Evolutionary conservation across 2,329 filamentous ascomycete genomes (phyloP).

Genomic region (Alternaria alternata): DNA sequence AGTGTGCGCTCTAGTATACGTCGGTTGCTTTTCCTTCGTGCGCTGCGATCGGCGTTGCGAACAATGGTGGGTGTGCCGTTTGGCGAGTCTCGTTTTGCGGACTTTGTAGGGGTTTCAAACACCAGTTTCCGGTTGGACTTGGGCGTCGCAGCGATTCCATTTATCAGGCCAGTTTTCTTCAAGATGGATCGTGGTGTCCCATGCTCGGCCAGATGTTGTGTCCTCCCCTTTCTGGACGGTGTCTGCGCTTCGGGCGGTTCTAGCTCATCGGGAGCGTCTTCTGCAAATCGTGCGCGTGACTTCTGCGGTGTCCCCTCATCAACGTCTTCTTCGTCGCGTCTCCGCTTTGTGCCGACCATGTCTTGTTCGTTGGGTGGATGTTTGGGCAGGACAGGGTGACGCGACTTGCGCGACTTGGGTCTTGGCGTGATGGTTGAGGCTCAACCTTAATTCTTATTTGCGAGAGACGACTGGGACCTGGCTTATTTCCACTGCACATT

Average conservation of each 20-base stretch:
- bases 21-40: conserved; percentile 82
- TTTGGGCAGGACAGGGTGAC: conserved; percentile 20
- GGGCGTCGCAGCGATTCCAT: conserved; percentile 49
- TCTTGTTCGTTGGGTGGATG: conserved; percentile 15
- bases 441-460: background rate
- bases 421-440: conserved; percentile 15
- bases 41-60: conserved; percentile 82
- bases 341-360: conserved; percentile 46
- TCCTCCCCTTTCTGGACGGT: conserved; percentile 39
- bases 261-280: conserved; percentile 25
- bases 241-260: conserved; percentile 39
- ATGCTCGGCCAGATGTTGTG: conserved; percentile 30
- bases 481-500: background rate
- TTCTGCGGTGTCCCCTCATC: conserved; percentile 39
- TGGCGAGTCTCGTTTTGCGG: conserved; percentile 41
- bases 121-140: conserved; percentile 56
- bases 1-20: conserved; percentile 77
- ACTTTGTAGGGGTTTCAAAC: conserved; percentile 56
- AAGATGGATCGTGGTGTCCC: conserved; percentile 47
- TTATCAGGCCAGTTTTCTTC: conserved; percentile 37
- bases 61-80: conserved; percentile 68
- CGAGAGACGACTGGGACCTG: background rate
- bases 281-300: conserved; percentile 28
- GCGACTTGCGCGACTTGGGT: conserved; percentile 34
- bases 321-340: conserved; percentile 34